These are phyloP conservation scores for Quambalaria eucalypti DNA, from an alignment of 1,284 basidiomycete genomes.

Conservation along the genomic window DNA sequence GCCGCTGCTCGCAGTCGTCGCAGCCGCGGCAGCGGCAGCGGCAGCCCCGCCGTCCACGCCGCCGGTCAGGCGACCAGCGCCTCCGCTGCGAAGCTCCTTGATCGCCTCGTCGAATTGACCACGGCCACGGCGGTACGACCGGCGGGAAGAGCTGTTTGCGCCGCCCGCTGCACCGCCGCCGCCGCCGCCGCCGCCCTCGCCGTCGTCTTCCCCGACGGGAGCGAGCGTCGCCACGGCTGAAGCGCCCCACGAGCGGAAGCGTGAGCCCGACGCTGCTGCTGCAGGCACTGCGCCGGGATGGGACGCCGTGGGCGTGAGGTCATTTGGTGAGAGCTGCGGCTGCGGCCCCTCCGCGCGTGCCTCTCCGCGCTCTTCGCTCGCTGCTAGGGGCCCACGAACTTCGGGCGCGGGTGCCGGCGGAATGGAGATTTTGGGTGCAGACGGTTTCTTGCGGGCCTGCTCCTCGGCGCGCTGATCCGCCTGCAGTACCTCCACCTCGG, in stretches of 20 bases:
- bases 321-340: constrained; percentile 1
- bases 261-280: constrained; percentile 5
- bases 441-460: constrained; percentile 21
- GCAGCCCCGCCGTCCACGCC: not conserved
- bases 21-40: not conserved
- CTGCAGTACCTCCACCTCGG: constrained; percentile 36
- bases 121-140: constrained; percentile 14
- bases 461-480: constrained; percentile 19
- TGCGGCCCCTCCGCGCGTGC: not conserved
- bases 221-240: constrained; percentile 7
- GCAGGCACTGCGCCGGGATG: not conserved
- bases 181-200: not conserved
- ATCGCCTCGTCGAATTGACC: constrained; percentile 35
- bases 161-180: not conserved
- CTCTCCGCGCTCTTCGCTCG: too few relatives aligned
- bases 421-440: constrained; percentile 4
- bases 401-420: constrained; percentile 19
- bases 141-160: not conserved
- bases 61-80: not conserved
- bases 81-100: constrained; percentile 26
- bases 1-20: not conserved
- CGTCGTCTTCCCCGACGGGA: not conserved
- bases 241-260: constrained; percentile 16
- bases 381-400: constrained; percentile 19
- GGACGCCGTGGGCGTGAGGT: constrained; percentile 17